These are phyloP conservation scores for Craspedostauros australis DNA, from an alignment of 108 stramenopile genomes.

Conservation along the genomic window DNA sequence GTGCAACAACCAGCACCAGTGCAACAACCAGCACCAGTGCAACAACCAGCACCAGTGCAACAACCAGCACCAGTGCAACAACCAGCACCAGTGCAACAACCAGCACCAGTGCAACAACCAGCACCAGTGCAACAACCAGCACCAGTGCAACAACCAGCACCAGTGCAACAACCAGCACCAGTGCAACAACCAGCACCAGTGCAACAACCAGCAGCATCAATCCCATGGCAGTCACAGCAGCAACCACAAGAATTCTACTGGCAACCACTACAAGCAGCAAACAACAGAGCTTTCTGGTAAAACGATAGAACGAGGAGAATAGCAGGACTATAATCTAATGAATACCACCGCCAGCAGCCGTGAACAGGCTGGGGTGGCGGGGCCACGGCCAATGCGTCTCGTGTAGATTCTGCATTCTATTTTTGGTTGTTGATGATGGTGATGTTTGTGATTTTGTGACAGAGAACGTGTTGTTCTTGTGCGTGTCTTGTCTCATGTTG, in stretches of 20 bases:
- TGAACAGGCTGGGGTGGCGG: not conserved
- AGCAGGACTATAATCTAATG: not conserved
- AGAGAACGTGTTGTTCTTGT: too few species aligned
- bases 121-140: not conserved
- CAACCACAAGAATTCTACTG: conserved; percentile 6
- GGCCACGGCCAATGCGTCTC: not conserved
- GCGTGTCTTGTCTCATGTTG: too few species aligned
- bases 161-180: not conserved
- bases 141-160: not conserved
- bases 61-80: not conserved
- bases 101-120: not conserved
- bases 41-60: not conserved
- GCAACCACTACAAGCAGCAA: conserved; percentile 9
- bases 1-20: not conserved
- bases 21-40: not conserved
- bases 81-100: not conserved
- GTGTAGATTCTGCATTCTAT: not conserved
- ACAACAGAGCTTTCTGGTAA: conserved; percentile 2
- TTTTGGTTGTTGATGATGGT: too few species aligned
- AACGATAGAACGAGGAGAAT: conserved; percentile 2
- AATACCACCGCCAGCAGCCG: conserved; percentile 7
- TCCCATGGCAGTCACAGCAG: not conserved
- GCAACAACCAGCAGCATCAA: not conserved
- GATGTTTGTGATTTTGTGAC: too few species aligned
- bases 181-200: not conserved